Conservation (phyloP, 108 stramenopile genomes). For the Skeletonema potamos region DNA sequence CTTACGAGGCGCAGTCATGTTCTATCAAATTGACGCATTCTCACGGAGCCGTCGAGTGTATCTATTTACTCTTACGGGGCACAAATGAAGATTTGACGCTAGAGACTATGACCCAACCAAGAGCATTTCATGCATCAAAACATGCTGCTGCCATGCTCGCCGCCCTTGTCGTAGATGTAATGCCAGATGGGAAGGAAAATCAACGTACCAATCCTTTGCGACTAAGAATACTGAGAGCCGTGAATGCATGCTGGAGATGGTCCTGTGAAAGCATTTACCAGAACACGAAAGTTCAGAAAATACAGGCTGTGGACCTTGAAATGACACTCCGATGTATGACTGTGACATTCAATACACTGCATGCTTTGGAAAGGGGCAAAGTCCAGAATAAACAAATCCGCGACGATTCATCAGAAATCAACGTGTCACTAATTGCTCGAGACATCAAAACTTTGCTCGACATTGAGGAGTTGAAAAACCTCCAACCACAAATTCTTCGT, state of each 20-base stretch:
- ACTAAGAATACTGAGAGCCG: slow-evolving; percentile 25
- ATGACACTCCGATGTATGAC: slow-evolving; percentile 26
- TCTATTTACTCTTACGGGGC: slow-evolving; percentile 26
- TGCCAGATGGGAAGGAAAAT: slow-evolving; percentile 49
- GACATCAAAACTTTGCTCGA: slow-evolving; percentile 29
- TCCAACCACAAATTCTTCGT: slow-evolving; percentile 15
- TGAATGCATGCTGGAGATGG: slow-evolving; percentile 35
- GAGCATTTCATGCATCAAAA: slow-evolving; percentile 29
- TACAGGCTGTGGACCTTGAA: not conserved
- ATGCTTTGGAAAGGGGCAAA: slow-evolving; percentile 28
- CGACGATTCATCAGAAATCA: slow-evolving; percentile 19
- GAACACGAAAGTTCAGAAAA: not conserved
- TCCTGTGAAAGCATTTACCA: slow-evolving; percentile 21
- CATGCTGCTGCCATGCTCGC: slow-evolving; percentile 62
- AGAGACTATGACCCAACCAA: not conserved
- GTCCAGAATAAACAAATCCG: not conserved
- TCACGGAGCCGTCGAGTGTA: slow-evolving; percentile 23
- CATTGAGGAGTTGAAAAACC: slow-evolving; percentile 4
- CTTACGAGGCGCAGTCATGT: not conserved
- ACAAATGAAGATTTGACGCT: not conserved
- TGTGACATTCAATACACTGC: slow-evolving; percentile 24
- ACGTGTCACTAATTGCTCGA: slow-evolving; percentile 24
- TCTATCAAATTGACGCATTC: slow-evolving; percentile 14
- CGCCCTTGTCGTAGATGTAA: slow-evolving; percentile 63
- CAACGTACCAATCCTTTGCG: slow-evolving; percentile 55